Percentiles rank a stretch among this genome's conserved stretches.
phyloP scores from a whole-genome alignment of 208 protist genomes.

The Acanthamoeba royreba region DNA sequence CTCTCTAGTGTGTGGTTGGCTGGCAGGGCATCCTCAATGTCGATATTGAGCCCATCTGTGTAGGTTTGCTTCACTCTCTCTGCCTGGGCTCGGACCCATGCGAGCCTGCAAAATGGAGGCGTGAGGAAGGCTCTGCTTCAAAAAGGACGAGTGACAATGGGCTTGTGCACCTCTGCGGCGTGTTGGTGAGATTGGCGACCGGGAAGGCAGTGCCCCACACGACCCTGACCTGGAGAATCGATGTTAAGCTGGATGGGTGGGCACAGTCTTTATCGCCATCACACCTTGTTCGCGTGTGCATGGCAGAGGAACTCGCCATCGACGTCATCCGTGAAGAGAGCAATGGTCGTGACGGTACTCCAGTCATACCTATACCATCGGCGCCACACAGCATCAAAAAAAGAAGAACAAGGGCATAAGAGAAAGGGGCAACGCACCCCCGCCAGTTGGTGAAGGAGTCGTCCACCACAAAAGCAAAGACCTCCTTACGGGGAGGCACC shows the following conservation, averaged over 20 bases:
- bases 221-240: neutral
- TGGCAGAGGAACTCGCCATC: slow-evolving; percentile 37
- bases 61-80: slow-evolving; percentile 6
- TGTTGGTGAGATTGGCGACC: slow-evolving; percentile 31
- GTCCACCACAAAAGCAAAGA: neutral
- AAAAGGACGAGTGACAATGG: too few species aligned
- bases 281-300: neutral
- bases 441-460: neutral
- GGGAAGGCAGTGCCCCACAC: slow-evolving; percentile 4
- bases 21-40: slow-evolving; percentile 12
- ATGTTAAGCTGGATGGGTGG: too few species aligned
- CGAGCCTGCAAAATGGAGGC: neutral
- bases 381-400: too few species aligned
- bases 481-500: slow-evolving; percentile 22
- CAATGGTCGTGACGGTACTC: neutral
- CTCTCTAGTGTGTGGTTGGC: neutral
- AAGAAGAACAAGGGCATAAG: neutral
- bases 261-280: too few species aligned
- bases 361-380: slow-evolving; percentile 51
- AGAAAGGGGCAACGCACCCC: neutral
- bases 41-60: slow-evolving; percentile 38
- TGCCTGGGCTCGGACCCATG: neutral
- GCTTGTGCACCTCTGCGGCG: slow-evolving; percentile 26
- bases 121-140: too few species aligned
- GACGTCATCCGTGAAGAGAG: neutral